Evolutionary conservation across 306 rosid genomes (phyloP), one percentile per base, ranked within the genome.

Genomic region (Medicago ruthenica): DNA sequence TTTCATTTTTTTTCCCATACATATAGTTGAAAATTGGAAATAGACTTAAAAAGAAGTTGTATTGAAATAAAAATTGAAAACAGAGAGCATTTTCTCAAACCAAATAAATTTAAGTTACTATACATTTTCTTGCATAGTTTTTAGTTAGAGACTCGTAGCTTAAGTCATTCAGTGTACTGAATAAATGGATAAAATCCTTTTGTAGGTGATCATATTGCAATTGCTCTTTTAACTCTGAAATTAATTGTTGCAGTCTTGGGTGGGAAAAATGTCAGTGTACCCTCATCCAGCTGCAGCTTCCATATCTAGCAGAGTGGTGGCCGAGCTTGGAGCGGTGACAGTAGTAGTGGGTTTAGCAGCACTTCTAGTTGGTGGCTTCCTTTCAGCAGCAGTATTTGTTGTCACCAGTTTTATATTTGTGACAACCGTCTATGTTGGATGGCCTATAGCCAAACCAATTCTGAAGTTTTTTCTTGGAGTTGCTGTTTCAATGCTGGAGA

Each of bases 211-310:
- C 74, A 59, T 42, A 31, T 50, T 60, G 53, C 68, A 45, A 20
- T 66, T 69, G 45, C 79, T 81, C 75, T 70, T 73, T 53, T 66
- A 36, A 48, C 58, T 39, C 47, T 61, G 41, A 39, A 50, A 59
- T 64, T 74, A 47, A 53, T 84, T 76, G 79, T 64, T 85, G 87
- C 90, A 95, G 99, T 85, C 92, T 77, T 90, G 85, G 89, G 87
- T 92, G 78, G 97, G 93, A 65, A 92, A 83, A 70, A 44, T 82
- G 76, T 89, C 93, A 2, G 87, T 84, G 51, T 88, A 85, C 84
- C 99, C 99, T 80, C 87, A 92, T 88, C 97, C 99, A 0, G 92
- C 87, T 79, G 97, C 97, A 11, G 85, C 93, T 81, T 89, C 93
- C 69, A 87, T 95, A 80, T 95, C 99, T 47, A 86, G 99, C 83